Evolutionary conservation across 352 stramenopile genomes (phyloP), one percentile per base, ranked within the genome.

Genomic region (Globisporangium carolinianum): DNA sequence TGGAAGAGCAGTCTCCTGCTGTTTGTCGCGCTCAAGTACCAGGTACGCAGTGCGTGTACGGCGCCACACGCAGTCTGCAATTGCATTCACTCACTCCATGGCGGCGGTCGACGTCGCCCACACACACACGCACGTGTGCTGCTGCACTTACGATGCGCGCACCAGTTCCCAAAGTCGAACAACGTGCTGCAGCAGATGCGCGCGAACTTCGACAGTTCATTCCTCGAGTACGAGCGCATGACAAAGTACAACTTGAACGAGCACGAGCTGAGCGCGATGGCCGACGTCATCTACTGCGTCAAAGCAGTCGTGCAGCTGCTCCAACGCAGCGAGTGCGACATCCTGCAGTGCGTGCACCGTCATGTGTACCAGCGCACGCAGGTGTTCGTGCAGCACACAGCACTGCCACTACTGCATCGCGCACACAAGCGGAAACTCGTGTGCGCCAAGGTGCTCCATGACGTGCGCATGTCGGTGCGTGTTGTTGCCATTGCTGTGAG

Each of bases 371-470:
- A 70, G 5, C 54, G 66, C 8, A 66, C 89, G 17, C 87, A 96
- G 60, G 57, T 72, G 36, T 89, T 95, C 60, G 65, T 87, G 5
- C 82, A 94, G 62, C 75, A 87, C 55, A 83, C 78, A 7, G 57
- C 94, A 0, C 55, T 94, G 18, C 73, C 83, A 8, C 82, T 94
- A 36, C 61, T 96, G 0, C 86, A 96, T 60, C 65, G 84, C 56
- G 76, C 87, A 11, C 83, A 96, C 60, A 96, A 96, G 62, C 83
- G 89, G 7, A 91, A 89, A 32, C 54, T 89, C 2, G 61, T 65
- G 5, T 86, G 86, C 57, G 66, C 80, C 4, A 86, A 79, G 47
- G 52, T 77, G 3, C 62, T 96, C 15, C 79, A 94, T 42, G 80
- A 95, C 38, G 63, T 92, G 49, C 72, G 81, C 35, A 54, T 76